Percentiles rank a stretch among this genome's conserved stretches.
Conservation (phyloP, 176 grass and related monocot genomes). For the Cenchrus fungigraminus region DNA sequence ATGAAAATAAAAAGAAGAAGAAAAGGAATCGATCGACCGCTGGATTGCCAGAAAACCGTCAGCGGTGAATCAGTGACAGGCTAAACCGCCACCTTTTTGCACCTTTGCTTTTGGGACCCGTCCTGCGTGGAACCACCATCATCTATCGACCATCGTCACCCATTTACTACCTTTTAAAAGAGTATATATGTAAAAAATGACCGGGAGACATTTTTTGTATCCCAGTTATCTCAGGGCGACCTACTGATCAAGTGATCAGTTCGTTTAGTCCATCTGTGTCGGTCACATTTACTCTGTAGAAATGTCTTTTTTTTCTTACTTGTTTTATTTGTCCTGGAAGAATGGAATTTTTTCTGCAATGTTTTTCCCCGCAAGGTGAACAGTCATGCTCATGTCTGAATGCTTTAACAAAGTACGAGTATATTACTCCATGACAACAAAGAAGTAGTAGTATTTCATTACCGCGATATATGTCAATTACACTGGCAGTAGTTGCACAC, state of each 20-base stretch:
- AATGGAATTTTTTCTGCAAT: neutral
- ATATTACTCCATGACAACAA: neutral
- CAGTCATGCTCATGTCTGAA: neutral
- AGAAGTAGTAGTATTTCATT: neutral
- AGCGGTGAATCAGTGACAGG: neutral
- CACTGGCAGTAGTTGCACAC: neutral
- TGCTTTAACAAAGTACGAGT: neutral
- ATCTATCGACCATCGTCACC: no score
- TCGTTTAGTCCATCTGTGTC: neutral
- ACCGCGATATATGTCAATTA: neutral
- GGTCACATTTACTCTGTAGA: no score
- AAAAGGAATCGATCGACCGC: neutral
- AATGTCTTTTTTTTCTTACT: no score
- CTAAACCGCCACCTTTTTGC: neutral
- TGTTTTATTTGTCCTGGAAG: neutral
- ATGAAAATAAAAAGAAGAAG: no score
- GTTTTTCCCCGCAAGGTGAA: neutral
- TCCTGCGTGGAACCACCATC: neutral
- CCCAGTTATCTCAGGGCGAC: no score
- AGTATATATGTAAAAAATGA: neutral
- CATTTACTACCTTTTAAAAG: neutral
- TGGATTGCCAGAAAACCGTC: neutral
- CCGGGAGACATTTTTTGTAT: neutral
- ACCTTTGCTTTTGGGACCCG: neutral
- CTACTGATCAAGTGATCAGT: neutral